phyloP scores from a whole-genome alignment of 2,329 filamentous ascomycete genomes.

The Penicillium brevicompactum region DNA sequence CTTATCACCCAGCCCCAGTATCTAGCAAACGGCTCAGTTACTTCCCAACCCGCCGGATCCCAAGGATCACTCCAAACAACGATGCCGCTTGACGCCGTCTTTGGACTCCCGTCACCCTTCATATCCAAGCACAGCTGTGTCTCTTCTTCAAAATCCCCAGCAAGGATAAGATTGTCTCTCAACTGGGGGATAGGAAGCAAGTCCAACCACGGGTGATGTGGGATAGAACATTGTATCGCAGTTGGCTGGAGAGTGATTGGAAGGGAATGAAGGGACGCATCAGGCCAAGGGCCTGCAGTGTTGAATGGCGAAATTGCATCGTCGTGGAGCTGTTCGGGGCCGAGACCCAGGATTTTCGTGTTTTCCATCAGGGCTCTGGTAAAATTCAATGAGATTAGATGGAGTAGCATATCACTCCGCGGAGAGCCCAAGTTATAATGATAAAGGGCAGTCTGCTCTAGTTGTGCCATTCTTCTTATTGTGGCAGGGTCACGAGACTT shows the following conservation, averaged over 20 bases:
- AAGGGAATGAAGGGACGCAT: slow-evolving; percentile 3
- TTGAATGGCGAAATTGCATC: slow-evolving; percentile 24
- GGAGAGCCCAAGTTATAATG: slow-evolving; percentile 15
- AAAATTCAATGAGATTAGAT: slow-evolving; percentile 21
- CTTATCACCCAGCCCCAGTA: slow-evolving; percentile 33
- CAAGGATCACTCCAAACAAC: slow-evolving; percentile 34
- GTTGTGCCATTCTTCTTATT: neutral
- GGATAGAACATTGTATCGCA: slow-evolving; percentile 17
- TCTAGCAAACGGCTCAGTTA: slow-evolving; percentile 25
- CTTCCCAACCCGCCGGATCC: slow-evolving; percentile 32
- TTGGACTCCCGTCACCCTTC: slow-evolving; percentile 9
- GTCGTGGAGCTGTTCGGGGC: slow-evolving; percentile 13
- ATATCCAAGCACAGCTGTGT: slow-evolving; percentile 19
- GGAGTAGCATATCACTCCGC: slow-evolving; percentile 17
- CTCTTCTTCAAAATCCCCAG: slow-evolving; percentile 19
- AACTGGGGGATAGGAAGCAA: slow-evolving; percentile 23
- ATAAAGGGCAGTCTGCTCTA: neutral
- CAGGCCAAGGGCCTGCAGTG: slow-evolving; percentile 7
- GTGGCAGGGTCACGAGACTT: too few relatives aligned
- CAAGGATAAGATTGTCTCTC: slow-evolving; percentile 25
- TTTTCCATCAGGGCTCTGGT: slow-evolving; percentile 20
- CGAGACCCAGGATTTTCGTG: slow-evolving; percentile 14
- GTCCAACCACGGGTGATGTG: slow-evolving; percentile 31
- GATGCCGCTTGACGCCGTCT: slow-evolving; percentile 14
- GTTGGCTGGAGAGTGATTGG: slow-evolving; percentile 22